A percentile compares a stretch with the other conserved stretches of the same genome.
These are phyloP conservation scores for Sabuloglossum arenarium DNA, from an alignment of 495 filamentous ascomycete species.

Conservation along the genomic window DNA sequence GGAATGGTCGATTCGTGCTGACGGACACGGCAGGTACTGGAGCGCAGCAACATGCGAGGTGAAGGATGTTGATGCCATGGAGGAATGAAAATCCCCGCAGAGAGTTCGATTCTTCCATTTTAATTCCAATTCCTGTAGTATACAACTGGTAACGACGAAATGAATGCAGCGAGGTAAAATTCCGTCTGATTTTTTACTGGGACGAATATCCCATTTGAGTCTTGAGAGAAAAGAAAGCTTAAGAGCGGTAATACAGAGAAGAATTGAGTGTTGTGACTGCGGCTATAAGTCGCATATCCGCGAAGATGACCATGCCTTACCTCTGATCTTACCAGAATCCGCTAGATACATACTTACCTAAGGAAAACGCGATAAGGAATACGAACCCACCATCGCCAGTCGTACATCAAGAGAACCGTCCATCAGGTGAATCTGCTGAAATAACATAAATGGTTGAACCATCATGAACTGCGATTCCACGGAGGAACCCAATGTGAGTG, in stretches of 20 bases:
- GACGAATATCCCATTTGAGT: not conserved
- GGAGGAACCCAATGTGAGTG: not conserved
- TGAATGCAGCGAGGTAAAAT: not conserved
- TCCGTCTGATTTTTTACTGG: not conserved
- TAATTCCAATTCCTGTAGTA: not conserved
- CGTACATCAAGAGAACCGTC: conserved; percentile 5
- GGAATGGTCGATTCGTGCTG: conserved; percentile 3
- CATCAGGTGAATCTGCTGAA: conserved; percentile 15
- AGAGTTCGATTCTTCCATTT: not conserved
- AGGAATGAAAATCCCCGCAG: conserved; percentile 16
- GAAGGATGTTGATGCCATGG: conserved; percentile 29
- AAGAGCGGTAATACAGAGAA: not conserved
- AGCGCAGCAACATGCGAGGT: conserved; percentile 34
- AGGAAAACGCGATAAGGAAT: conserved; percentile 8
- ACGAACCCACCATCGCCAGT: conserved; percentile 8
- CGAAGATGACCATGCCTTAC: conserved; percentile 28
- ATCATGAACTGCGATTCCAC: not conserved
- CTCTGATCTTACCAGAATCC: conserved; percentile 43
- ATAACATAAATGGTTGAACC: not conserved
- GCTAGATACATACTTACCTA: conserved; percentile 31
- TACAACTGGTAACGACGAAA: not conserved
- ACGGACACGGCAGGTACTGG: conserved; percentile 30
- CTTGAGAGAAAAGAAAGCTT: not conserved
- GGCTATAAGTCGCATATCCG: not conserved
- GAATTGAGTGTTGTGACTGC: not conserved